Evolutionary conservation across 768 basidiomycete genomes (phyloP).

Genomic region (Tylopilus felleus): DNA sequence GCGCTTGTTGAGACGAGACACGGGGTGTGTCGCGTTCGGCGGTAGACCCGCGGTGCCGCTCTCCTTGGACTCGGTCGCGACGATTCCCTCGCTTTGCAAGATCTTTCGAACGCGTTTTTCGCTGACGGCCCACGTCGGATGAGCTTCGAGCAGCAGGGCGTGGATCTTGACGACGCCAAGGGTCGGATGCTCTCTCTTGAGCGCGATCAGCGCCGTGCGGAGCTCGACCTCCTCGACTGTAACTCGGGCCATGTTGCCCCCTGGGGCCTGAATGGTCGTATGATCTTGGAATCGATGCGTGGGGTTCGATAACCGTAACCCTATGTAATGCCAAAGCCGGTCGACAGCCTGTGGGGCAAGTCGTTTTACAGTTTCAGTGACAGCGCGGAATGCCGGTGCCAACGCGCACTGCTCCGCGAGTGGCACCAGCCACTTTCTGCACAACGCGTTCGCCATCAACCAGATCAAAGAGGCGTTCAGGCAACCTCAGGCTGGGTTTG

Average conservation of each 20-base stretch:
- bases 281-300: too few species aligned
- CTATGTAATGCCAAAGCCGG: background rate
- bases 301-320: background rate
- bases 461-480: too few species aligned
- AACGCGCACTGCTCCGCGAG: too few species aligned
- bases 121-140: slow-evolving; percentile 75
- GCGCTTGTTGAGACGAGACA: slow-evolving; percentile 59
- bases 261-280: too few species aligned
- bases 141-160: slow-evolving; percentile 49
- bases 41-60: background rate
- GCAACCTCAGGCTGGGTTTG: too few species aligned
- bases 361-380: too few species aligned
- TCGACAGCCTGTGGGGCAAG: background rate
- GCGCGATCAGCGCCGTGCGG: slow-evolving; percentile 46
- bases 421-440: too few species aligned
- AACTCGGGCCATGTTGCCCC: slow-evolving; percentile 9
- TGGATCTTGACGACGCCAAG: slow-evolving; percentile 75
- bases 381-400: too few species aligned
- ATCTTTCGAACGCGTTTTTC: slow-evolving; percentile 80
- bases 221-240: slow-evolving; percentile 55
- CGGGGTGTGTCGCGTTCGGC: slow-evolving; percentile 44
- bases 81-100: slow-evolving; percentile 56
- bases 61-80: slow-evolving; percentile 16
- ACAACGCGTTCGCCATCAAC: too few species aligned
- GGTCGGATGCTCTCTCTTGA: slow-evolving; percentile 56